These are phyloP conservation scores for Blastobotrys peoriensis DNA, from an alignment of 805 yeast species.

Conservation along the genomic window DNA sequence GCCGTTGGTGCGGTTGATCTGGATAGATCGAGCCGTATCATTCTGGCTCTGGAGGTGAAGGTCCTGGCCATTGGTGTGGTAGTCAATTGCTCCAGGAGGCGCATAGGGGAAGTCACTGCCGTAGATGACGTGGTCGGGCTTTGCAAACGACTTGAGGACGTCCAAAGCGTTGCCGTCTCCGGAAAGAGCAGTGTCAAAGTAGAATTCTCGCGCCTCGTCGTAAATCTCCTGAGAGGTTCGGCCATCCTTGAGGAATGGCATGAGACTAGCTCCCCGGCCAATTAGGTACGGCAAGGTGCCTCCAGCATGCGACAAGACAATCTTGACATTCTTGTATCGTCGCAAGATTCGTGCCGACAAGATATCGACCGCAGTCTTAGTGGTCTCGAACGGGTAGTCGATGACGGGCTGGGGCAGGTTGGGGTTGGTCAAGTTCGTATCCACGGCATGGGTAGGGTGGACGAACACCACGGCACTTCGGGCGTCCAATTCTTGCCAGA, in stretches of 20 bases:
- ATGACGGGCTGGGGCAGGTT: background rate
- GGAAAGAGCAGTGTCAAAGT: background rate
- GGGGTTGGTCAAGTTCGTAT: background rate
- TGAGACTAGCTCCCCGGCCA: background rate
- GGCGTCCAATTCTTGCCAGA: background rate
- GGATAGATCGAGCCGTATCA: background rate
- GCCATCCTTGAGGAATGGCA: background rate
- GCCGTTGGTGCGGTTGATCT: background rate
- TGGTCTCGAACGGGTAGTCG: background rate
- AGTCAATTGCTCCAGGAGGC: background rate
- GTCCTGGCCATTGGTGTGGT: background rate
- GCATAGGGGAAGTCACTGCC: background rate
- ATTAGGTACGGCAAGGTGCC: background rate
- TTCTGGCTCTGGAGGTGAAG: background rate
- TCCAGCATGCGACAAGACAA: background rate
- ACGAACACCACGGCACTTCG: background rate
- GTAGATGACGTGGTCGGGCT: background rate
- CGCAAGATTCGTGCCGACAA: background rate
- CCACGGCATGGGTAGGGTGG: background rate
- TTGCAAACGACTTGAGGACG: background rate
- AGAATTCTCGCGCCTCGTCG: background rate
- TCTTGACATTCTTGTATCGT: background rate
- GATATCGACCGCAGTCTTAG: background rate
- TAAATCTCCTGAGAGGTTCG: background rate
- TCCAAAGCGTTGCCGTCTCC: background rate